These are phyloP conservation scores for Penicillium atrosanguineum DNA, from an alignment of 495 filamentous ascomycete genomes.

Conservation along the genomic window DNA sequence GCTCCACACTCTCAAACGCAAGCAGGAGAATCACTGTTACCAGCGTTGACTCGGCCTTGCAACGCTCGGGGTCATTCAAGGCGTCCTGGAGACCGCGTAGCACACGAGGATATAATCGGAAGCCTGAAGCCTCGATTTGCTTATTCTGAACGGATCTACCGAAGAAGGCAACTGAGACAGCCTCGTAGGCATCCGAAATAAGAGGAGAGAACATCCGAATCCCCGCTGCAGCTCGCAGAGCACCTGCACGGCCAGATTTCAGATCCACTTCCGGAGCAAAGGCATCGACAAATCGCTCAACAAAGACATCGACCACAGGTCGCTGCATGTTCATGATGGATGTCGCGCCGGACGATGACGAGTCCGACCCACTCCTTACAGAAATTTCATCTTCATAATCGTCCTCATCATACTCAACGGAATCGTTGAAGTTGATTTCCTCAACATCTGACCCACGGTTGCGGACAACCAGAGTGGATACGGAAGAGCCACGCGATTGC, in stretches of 20 bases:
- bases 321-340: conserved; percentile 26
- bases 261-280: conserved; percentile 43
- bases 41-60: conserved; percentile 42
- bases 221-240: conserved; percentile 38
- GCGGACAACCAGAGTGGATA: conserved; percentile 13
- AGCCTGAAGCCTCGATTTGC: conserved; percentile 37
- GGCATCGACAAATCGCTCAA: conserved; percentile 46
- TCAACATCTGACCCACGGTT: neutral
- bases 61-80: conserved; percentile 38
- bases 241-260: conserved; percentile 41
- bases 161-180: conserved; percentile 44
- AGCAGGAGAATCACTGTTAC: conserved; percentile 44
- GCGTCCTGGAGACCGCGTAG: conserved; percentile 40
- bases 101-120: conserved; percentile 39
- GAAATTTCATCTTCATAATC: conserved; percentile 19
- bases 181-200: conserved; percentile 40
- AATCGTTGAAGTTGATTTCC: conserved; percentile 16
- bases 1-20: conserved; percentile 47
- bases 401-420: neutral
- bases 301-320: conserved; percentile 38
- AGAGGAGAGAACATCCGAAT: conserved; percentile 47
- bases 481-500: conserved; percentile 6
- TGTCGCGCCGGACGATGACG: conserved; percentile 22
- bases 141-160: conserved; percentile 39
- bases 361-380: conserved; percentile 22